Evolutionary conservation across 441 rosid species (phyloP).

Genomic region (Populus hybrid): DNA sequence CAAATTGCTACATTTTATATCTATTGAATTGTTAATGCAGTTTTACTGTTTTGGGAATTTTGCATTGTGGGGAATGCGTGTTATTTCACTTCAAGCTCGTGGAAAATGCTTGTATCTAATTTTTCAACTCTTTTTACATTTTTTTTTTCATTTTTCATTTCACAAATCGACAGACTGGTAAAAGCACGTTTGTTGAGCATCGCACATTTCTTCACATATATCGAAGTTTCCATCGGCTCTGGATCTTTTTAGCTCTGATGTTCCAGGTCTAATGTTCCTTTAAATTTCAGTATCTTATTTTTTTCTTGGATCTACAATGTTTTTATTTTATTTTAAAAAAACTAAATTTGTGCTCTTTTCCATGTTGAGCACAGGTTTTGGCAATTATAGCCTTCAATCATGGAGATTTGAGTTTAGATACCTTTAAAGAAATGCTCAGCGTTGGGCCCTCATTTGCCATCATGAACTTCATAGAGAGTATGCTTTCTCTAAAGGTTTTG

Average conservation of each 20-base stretch:
- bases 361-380: constrained; percentile 59
- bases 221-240: constrained; percentile 94
- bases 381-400: constrained; percentile 84
- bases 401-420: constrained; percentile 56
- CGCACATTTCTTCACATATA: constrained; percentile 97
- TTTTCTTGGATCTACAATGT: constrained; percentile 1
- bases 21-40: background rate
- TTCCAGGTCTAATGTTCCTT: constrained; percentile 68
- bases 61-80: background rate
- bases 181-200: constrained; percentile 98
- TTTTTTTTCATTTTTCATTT: constrained; percentile 5
- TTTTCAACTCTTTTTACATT: background rate
- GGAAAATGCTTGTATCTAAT: constrained; percentile 1
- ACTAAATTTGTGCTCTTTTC: constrained; percentile 11
- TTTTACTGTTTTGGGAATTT: background rate
- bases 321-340: constrained; percentile 25
- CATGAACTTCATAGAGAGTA: constrained; percentile 94
- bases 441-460: constrained; percentile 86
- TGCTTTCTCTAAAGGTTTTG: constrained; percentile 11
- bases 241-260: constrained; percentile 97
- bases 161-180: constrained; percentile 71
- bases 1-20: background rate
- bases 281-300: constrained; percentile 12
- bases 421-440: constrained; percentile 85
- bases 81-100: background rate